Conservation (phyloP, 345 rosid genomes). For the Euphorbia lathyris region DNA sequence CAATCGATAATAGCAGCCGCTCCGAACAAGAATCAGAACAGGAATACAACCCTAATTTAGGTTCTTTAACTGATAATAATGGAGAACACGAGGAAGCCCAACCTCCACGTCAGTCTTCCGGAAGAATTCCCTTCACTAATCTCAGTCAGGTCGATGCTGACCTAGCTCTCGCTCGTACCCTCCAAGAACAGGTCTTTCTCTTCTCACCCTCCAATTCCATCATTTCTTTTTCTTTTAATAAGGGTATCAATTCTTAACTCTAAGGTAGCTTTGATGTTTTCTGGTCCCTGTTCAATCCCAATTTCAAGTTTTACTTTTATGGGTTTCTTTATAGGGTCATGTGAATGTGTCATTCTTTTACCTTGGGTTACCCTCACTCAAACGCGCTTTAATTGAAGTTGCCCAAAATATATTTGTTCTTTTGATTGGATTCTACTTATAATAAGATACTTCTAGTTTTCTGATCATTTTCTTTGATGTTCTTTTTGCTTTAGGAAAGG, state of each 20-base stretch:
- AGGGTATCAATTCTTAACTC: background rate
- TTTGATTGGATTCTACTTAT: background rate
- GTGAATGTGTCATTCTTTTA: background rate
- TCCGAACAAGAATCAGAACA: slow-evolving; percentile 14
- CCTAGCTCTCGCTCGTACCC: slow-evolving; percentile 87
- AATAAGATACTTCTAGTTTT: background rate
- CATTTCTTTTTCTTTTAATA: background rate
- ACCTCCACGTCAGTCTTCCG: slow-evolving; percentile 30
- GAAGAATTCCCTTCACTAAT: slow-evolving; percentile 74
- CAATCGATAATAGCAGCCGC: slow-evolving; percentile 12
- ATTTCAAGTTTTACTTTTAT: background rate
- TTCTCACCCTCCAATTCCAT: background rate
- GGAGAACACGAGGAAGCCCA: slow-evolving; percentile 30
- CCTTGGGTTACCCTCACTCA: background rate
- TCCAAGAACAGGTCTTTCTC: slow-evolving; percentile 76
- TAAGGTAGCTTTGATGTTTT: background rate
- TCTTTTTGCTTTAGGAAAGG: slow-evolving; percentile 53
- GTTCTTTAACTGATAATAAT: slow-evolving; percentile 2
- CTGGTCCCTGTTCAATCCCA: background rate
- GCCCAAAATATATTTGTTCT: background rate
- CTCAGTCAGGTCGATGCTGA: slow-evolving; percentile 89
- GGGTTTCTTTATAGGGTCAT: background rate
- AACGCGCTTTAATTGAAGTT: background rate
- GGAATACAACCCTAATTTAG: slow-evolving; percentile 33
- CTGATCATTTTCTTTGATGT: slow-evolving; percentile 1